Percentiles rank a stretch among this genome's conserved stretches.
Evolutionary conservation across 176 grass and related monocot species (phyloP).

Genomic region (Melocanna baccifera): DNA sequence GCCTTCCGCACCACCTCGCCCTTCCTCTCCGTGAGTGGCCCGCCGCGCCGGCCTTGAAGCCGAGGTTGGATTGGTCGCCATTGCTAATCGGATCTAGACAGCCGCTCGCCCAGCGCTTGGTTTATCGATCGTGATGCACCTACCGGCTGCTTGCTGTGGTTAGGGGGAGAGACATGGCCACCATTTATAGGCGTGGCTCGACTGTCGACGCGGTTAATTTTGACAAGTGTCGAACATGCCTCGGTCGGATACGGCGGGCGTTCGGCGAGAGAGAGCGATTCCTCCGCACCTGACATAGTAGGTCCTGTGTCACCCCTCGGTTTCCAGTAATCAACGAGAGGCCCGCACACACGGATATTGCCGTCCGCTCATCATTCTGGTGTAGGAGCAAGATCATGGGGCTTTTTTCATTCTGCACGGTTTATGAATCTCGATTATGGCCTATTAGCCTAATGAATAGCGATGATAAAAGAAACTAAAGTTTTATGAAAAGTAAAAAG

Average conservation of each 20-base stretch:
- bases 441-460: too few relatives aligned
- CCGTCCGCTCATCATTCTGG: too few relatives aligned
- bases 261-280: not conserved
- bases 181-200: not conserved
- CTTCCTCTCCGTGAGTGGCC: slow-evolving; percentile 38
- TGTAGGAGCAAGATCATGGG: too few relatives aligned
- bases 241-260: too few relatives aligned
- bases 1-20: slow-evolving; percentile 23
- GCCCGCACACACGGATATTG: too few relatives aligned
- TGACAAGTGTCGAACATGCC: too few relatives aligned
- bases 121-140: not conserved
- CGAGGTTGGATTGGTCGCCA: slow-evolving; percentile 40
- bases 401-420: too few relatives aligned
- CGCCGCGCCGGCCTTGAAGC: slow-evolving; percentile 29
- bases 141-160: not conserved
- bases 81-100: not conserved
- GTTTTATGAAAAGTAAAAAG: too few relatives aligned
- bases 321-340: too few relatives aligned
- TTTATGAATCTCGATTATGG: too few relatives aligned
- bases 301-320: too few relatives aligned
- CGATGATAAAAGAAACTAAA: too few relatives aligned
- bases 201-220: not conserved
- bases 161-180: not conserved
- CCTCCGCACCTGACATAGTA: not conserved
- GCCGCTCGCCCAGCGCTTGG: not conserved